Percentiles rank a stretch among this genome's conserved stretches.
Evolutionary conservation across 2,329 filamentous ascomycete genomes (phyloP).

Genomic region (Hyphodiscus sp.): DNA sequence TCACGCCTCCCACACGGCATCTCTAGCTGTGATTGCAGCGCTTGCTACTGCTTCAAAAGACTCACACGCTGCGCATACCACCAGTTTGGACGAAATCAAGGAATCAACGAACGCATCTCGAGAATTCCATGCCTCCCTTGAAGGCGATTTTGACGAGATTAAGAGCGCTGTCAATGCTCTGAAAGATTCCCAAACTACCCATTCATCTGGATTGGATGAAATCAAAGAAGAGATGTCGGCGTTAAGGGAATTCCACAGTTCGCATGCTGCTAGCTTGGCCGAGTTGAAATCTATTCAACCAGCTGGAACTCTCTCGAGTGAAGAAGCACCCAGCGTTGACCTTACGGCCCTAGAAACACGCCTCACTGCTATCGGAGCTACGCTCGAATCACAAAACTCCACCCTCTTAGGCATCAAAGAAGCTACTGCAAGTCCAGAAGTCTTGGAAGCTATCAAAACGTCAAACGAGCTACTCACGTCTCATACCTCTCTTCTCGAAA

Average conservation of each 20-base stretch:
- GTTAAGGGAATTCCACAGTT: neutral
- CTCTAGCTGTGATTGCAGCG: slow-evolving; percentile 10
- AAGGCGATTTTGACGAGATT: slow-evolving; percentile 11
- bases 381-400: slow-evolving; percentile 13
- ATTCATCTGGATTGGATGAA: slow-evolving; percentile 7
- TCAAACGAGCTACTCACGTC: slow-evolving; percentile 14
- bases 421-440: slow-evolving; percentile 6
- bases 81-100: slow-evolving; percentile 16
- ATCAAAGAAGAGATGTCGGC: slow-evolving; percentile 8
- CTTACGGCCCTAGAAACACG: slow-evolving; percentile 14
- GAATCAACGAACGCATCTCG: slow-evolving; percentile 10
- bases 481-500: slow-evolving; percentile 16
- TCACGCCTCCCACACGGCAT: slow-evolving; percentile 7
- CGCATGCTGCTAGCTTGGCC: slow-evolving; percentile 4
- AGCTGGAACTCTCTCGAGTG: neutral
- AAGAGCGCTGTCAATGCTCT: slow-evolving; percentile 3
- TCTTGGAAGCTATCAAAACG: slow-evolving; percentile 11
- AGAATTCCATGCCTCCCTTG: slow-evolving; percentile 10
- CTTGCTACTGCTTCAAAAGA: slow-evolving; percentile 1
- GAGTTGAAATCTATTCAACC: slow-evolving; percentile 10
- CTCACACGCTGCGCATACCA: slow-evolving; percentile 7
- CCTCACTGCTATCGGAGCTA: slow-evolving; percentile 15
- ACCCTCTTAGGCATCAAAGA: slow-evolving; percentile 16
- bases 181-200: slow-evolving; percentile 1
- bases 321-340: slow-evolving; percentile 1